Conservation (phyloP, 2,329 filamentous ascomycete genomes). For the Thermochaetoides dissita region DNA sequence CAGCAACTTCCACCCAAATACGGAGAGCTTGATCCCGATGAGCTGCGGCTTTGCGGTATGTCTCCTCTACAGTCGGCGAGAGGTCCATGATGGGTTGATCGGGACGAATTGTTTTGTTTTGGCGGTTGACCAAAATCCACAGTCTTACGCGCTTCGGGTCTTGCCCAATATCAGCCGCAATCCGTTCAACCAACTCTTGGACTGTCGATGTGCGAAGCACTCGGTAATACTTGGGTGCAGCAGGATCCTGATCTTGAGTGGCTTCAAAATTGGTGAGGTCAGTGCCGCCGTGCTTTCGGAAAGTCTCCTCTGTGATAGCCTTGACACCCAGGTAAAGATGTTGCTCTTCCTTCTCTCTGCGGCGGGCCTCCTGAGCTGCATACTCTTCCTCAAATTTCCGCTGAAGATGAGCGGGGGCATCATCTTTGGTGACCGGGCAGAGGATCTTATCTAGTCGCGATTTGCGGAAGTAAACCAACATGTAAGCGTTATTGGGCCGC, state of each 20-base stretch:
- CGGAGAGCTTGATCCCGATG: slow-evolving; percentile 60
- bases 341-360: slow-evolving; percentile 83
- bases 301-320: slow-evolving; percentile 70
- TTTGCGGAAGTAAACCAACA: slow-evolving; percentile 94
- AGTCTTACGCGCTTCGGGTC: slow-evolving; percentile 61
- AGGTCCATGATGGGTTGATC: slow-evolving; percentile 73
- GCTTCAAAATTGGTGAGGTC: slow-evolving; percentile 63
- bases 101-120: slow-evolving; percentile 90
- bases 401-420: slow-evolving; percentile 74
- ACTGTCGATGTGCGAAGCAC: slow-evolving; percentile 64
- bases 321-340: slow-evolving; percentile 82
- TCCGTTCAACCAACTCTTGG: slow-evolving; percentile 54
- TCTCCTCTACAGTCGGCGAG: slow-evolving; percentile 64
- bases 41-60: slow-evolving; percentile 36
- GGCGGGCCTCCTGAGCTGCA: slow-evolving; percentile 57
- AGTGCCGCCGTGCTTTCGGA: slow-evolving; percentile 66
- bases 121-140: slow-evolving; percentile 96
- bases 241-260: slow-evolving; percentile 40
- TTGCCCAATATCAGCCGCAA: slow-evolving; percentile 56
- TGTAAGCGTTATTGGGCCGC: slow-evolving; percentile 78
- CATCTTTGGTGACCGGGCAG: slow-evolving; percentile 57
- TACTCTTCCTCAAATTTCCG: slow-evolving; percentile 72
- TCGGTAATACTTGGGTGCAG: slow-evolving; percentile 59
- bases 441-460: slow-evolving; percentile 72
- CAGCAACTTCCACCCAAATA: slow-evolving; percentile 72